Evolutionary conservation across 176 grass and related monocot genomes (phyloP).

Genomic region (Urochloa ruziziensis): DNA sequence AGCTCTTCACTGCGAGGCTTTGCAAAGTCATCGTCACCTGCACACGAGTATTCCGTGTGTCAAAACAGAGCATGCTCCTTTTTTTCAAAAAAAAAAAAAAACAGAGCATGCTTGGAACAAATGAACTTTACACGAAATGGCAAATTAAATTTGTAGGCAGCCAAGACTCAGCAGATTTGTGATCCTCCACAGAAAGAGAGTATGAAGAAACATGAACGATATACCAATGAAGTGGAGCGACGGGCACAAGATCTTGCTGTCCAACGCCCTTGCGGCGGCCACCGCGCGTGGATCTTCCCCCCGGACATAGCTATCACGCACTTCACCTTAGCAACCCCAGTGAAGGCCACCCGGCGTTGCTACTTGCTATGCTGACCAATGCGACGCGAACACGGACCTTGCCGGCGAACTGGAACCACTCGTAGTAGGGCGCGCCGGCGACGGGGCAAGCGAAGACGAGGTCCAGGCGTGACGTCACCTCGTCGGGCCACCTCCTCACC

Average conservation of each 20-base stretch:
- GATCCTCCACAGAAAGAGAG: neutral
- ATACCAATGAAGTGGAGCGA: constrained; percentile 73
- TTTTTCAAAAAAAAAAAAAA: too few relatives aligned
- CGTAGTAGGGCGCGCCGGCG: constrained; percentile 64
- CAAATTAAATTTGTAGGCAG: neutral
- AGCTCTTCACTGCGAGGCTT: constrained; percentile 47
- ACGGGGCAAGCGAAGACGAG: constrained; percentile 83
- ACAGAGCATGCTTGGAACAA: neutral
- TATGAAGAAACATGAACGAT: neutral
- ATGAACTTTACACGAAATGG: neutral
- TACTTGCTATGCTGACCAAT: neutral
- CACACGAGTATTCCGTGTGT: neutral
- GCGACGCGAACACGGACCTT: constrained; percentile 28
- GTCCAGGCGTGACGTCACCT: constrained; percentile 64
- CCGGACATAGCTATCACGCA: constrained; percentile 44
- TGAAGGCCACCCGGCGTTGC: constrained; percentile 42
- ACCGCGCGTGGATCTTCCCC: constrained; percentile 37
- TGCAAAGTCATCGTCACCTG: constrained; percentile 74
- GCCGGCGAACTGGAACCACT: constrained; percentile 79
- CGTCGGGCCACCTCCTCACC: constrained; percentile 61
- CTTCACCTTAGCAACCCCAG: constrained; percentile 51
- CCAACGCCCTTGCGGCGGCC: constrained; percentile 43
- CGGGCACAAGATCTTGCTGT: constrained; percentile 35
- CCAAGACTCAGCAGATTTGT: neutral
- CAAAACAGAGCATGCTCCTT: neutral